A percentile compares a stretch with the other conserved stretches of the same genome.
phyloP scores from a whole-genome alignment of 73 alveolate genomes.

The Symbiodinium natans region DNA sequence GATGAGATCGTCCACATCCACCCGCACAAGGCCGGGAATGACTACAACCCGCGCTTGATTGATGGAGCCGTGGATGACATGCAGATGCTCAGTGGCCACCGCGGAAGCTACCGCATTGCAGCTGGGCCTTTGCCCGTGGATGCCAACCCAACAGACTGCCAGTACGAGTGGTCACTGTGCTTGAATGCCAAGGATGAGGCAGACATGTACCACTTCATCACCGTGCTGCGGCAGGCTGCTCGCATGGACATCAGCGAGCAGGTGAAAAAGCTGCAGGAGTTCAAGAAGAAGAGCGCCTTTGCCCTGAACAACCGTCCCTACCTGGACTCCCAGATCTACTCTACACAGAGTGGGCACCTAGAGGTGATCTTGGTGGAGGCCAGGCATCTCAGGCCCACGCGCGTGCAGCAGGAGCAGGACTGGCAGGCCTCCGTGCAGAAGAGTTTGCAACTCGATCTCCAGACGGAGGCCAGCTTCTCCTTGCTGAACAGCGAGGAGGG shows the following conservation, averaged over 20 bases:
- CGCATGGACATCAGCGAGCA: constrained; percentile 81
- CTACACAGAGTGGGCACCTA: constrained; percentile 67
- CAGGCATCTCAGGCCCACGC: constrained; percentile 56
- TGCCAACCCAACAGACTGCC: constrained; percentile 79
- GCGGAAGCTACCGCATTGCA: constrained; percentile 76
- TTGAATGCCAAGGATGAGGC: constrained; percentile 43
- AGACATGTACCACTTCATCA: constrained; percentile 84
- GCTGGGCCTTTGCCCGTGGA: constrained; percentile 87
- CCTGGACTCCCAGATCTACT: constrained; percentile 84
- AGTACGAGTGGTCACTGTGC: constrained; percentile 69
- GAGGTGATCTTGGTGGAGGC: constrained; percentile 88
- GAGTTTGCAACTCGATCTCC: constrained; percentile 56
- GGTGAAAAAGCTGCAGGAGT: constrained; percentile 41
- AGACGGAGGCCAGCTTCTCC: constrained; percentile 62
- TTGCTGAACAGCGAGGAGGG: constrained; percentile 63
- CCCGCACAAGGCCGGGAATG: constrained; percentile 58
- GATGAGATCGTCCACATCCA: constrained; percentile 74
- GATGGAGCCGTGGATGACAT: constrained; percentile 64
- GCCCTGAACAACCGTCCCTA: constrained; percentile 75
- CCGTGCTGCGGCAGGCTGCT: constrained; percentile 77
- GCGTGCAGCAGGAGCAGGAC: constrained; percentile 89
- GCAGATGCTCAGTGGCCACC: constrained; percentile 83
- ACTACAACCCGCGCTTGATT: constrained; percentile 43
- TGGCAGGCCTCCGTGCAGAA: constrained; percentile 53
- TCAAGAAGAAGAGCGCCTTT: constrained; percentile 84